Evolutionary conservation across 192 early-diverging fungal genomes (phyloP).

Genomic region (Ambispora gerdemannii): DNA sequence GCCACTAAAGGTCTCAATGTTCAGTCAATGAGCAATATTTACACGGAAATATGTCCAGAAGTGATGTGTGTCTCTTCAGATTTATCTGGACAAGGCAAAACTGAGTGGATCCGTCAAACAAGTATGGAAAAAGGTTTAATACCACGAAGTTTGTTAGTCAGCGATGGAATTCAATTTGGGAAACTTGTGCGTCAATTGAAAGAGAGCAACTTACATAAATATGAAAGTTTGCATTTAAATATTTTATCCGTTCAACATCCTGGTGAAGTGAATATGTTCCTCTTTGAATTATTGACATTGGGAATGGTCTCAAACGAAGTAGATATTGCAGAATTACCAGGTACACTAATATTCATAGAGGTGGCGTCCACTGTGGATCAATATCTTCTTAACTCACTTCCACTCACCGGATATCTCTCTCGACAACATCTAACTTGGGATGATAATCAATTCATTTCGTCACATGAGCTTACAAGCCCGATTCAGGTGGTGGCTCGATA

Average conservation of each 20-base stretch:
- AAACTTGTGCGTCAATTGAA: slow-evolving; percentile 3
- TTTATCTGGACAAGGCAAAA: slow-evolving; percentile 31
- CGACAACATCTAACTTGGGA: slow-evolving; percentile 20
- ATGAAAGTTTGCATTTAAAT: slow-evolving; percentile 29
- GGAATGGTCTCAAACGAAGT: not conserved
- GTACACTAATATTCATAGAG: slow-evolving; percentile 21
- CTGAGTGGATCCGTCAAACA: slow-evolving; percentile 21
- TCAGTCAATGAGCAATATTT: slow-evolving; percentile 20
- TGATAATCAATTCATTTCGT: slow-evolving; percentile 15
- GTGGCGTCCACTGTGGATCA: slow-evolving; percentile 28
- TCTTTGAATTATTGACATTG: slow-evolving; percentile 28
- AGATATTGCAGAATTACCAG: slow-evolving; percentile 16
- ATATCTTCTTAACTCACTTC: slow-evolving; percentile 16
- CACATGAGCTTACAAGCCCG: slow-evolving; percentile 13
- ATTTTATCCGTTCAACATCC: slow-evolving; percentile 19
- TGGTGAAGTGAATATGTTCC: slow-evolving; percentile 29
- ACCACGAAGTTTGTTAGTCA: slow-evolving; percentile 20
- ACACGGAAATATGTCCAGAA: slow-evolving; percentile 29
- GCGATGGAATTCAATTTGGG: slow-evolving; percentile 19
- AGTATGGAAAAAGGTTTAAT: not conserved
- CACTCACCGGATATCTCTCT: not conserved
- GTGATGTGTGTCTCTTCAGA: slow-evolving; percentile 24
- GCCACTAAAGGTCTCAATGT: slow-evolving; percentile 6
- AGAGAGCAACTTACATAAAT: not conserved
- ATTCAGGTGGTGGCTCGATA: slow-evolving; percentile 26